Percentiles rank a stretch among this genome's conserved stretches.
Conservation (phyloP, 192 early-diverging fungal genomes). For the Coemansia aciculifera region DNA sequence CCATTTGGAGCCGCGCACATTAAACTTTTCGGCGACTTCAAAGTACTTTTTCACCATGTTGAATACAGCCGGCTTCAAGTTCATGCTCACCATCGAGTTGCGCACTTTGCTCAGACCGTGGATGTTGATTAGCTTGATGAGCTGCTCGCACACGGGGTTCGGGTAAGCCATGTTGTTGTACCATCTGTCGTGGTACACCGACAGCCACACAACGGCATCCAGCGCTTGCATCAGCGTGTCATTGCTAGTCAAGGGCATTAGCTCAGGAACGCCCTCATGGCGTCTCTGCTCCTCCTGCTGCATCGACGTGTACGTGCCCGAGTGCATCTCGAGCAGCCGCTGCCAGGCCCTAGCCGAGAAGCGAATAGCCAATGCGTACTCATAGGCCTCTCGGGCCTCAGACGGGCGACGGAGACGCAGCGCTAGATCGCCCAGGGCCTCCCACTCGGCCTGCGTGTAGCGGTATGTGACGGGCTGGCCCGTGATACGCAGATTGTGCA, state of each 20-base stretch:
- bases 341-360: constrained; percentile 92
- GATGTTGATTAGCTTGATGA: constrained; percentile 81
- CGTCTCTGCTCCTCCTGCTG: constrained; percentile 58
- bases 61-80: constrained; percentile 74
- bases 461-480: constrained; percentile 75
- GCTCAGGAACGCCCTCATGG: constrained; percentile 22
- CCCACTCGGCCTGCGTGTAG: constrained; percentile 97
- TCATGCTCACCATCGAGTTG: constrained; percentile 86
- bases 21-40: constrained; percentile 69
- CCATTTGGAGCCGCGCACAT: constrained; percentile 68
- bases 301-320: constrained; percentile 60
- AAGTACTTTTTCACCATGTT: constrained; percentile 75
- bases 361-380: constrained; percentile 82
- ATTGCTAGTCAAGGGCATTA: constrained; percentile 28
- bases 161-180: constrained; percentile 93
- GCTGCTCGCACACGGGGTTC: constrained; percentile 74
- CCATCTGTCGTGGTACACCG: constrained; percentile 85
- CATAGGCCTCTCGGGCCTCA: constrained; percentile 92
- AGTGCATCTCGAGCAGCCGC: constrained; percentile 73
- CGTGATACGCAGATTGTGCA: constrained; percentile 54
- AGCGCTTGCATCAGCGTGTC: constrained; percentile 78
- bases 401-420: constrained; percentile 81
- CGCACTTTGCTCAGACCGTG: constrained; percentile 93
- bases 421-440: constrained; percentile 92
- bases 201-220: constrained; percentile 77